Conservation (phyloP, 352 stramenopile species). For the Phytophthora podocarpi region DNA sequence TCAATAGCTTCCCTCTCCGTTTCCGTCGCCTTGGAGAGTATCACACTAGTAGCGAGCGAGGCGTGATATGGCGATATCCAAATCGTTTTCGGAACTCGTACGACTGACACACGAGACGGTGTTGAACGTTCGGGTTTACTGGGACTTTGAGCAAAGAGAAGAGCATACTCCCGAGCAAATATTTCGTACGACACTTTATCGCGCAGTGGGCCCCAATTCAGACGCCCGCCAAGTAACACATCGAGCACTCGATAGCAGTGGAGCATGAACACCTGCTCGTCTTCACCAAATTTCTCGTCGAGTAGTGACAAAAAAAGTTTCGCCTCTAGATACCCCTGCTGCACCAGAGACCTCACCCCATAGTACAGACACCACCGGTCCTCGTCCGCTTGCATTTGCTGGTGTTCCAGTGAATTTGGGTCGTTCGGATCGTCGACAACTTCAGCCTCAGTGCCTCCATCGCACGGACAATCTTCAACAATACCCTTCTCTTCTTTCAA, state of each 20-base stretch:
- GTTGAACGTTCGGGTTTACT: not conserved
- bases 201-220: constrained; percentile 72
- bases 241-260: constrained; percentile 89
- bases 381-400: constrained; percentile 78
- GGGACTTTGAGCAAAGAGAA: constrained; percentile 16
- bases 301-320: constrained; percentile 92
- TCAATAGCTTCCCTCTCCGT: constrained; percentile 56
- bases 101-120: not conserved
- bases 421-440: constrained; percentile 13
- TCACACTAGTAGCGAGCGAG: constrained; percentile 69
- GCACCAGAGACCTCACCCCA: constrained; percentile 84
- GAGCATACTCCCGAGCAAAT: constrained; percentile 58
- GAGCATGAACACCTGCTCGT: constrained; percentile 90
- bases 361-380: constrained; percentile 95
- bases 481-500: constrained; percentile 65
- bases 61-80: constrained; percentile 86
- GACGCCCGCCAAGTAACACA: constrained; percentile 55
- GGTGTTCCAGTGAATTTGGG: constrained; percentile 34
- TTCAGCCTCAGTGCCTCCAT: constrained; percentile 2
- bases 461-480: constrained; percentile 30
- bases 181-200: constrained; percentile 58
- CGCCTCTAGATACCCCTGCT: constrained; percentile 88
- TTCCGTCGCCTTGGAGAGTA: constrained; percentile 77
- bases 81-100: constrained; percentile 65
- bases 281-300: constrained; percentile 93